Base-by-base conservation (phyloP, 2,329 filamentous ascomycete species). In the Botrytis fabae region DNA sequence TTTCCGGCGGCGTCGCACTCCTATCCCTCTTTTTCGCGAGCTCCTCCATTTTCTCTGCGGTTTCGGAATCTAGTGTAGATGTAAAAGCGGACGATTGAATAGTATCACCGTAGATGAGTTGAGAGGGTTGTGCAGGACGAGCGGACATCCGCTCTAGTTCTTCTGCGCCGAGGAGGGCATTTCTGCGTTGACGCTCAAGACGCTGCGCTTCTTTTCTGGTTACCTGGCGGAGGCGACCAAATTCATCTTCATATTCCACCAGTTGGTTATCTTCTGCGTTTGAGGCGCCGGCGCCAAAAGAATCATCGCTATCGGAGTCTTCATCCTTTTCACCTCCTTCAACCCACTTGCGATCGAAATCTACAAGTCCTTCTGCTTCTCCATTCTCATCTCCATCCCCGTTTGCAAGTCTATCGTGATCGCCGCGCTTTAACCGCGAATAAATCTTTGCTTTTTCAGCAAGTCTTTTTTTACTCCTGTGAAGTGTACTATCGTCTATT, bases 301-400 rank as follows among this genome's bases (percentile, higher is more conserved):
- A 70, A 70, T 73, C 71, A 14, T 62, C 54, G 44, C 60, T 73
- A n/a, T n/a, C 14, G 32, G 32, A 32, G 1, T 40, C 44, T 12
- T 59, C 28, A 9, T 40, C 38, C 16, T 90, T 85, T 38, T 85
- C 84, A 80, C 97, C 93, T 12, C 38, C 25, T 16, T 69, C 65
- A 0, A 92, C 94, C 95, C 96, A 98, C 84, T 98, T 99, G 74
- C 92, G 87, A 82, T 98, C 96, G 82, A 99, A 99, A 83, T 99
- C 95, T 4, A 99, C 92, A 40, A 97, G 87, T 38, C 88, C 87
- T 77, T 90, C 89, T 14, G 25, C 25, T 60, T 44, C 62, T n/a
- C 60, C 42, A 5, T 88, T 84, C 77, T 89, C 85, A 80, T 91
- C 88, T 76, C 92, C 88, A 9, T 62, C 60, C 32, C 51, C 51